Evolutionary conservation across 2,329 filamentous ascomycete genomes (phyloP), one percentile per base, ranked within the genome.

Genomic region (Cladosporium cucumerinum): DNA sequence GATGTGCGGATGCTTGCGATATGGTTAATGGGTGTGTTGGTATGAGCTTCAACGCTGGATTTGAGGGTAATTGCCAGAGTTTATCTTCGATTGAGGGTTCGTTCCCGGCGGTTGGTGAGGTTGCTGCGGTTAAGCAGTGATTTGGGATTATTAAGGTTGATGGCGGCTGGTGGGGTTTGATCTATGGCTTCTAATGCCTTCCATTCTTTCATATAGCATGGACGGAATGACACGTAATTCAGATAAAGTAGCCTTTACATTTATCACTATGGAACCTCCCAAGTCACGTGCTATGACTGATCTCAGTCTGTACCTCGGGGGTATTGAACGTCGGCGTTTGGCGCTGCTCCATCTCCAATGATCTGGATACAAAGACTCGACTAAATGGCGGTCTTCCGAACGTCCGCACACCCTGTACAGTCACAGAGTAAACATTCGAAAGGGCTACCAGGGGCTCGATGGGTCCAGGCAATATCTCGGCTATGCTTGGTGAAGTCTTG

Each of bases 1-100:
- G 48, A 12, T 70, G 68, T 46, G 48, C 57, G 10, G 69, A 63
- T 18, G 67, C 61, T 65, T 71, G 69, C 55, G 66, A 68, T 62
- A 60, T 48, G 55, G 21, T 52, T 12, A 11, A 36, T 25, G 34
- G 39, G 18, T 71, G 69, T 32, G 28, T 64, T 14, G 69, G 69
- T 3, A 57, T 69, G 18, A 60, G 60, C 34, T 71, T 65, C 43
- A 39, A 65, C 32, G 60, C 49, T 34, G 68, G 68, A 30, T 64
- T 59, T 46, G 34, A 36, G 18, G 62, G 62, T 1, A 64, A 64
- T 39, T 64, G 62, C 23, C 54, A 58, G 46, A 43, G 34, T 51
- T 23, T 64, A 46, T 32, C 54, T 26, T 39, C 25, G 4, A 59
- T 71, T 30, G 61, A 61, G 25, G 69, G 69, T 18, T 66, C 68